Evolutionary conservation across 441 rosid species (phyloP), one percentile per base, ranked within the genome.

Genomic region (Populus hybrid): DNA sequence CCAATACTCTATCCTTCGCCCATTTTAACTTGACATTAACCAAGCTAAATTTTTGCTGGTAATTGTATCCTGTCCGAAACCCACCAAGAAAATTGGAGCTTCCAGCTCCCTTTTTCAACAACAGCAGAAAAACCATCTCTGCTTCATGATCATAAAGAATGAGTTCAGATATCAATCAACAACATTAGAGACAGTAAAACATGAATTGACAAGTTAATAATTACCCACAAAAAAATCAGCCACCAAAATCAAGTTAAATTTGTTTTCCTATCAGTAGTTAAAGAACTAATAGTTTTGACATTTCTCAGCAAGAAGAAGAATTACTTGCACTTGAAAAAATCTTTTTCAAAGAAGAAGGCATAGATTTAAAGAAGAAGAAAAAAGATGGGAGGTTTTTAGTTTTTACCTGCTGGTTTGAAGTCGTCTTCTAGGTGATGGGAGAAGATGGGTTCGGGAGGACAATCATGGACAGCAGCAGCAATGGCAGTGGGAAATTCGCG

Each of bases 11-110:
- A 81, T 94, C 97, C 83, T 94, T 94, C 10, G 76, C 97, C 98
- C 98, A 91, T 87, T 93, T 93, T 72, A 94, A 73, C 80, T 92
- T 94, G 0, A 94, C 90, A 72, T 94, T 92, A 69, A 94, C 97
- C 59, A 94, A 73, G 77, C 86, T 73, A 78, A 77, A 80, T 69
- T 67, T 86, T 80, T 92, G 97, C 76, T 86, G 88, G 84, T 85
- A 83, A 79, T 68, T 77, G 75, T 75, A 86, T 30, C 90, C 86
- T 76, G 24, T 63, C 38, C 76, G 87, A 66, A 77, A 83, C 74
- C 80, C 81, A 82, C 72, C 67, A 8, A 84, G 80, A 74, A 73
- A 73, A 26, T 57, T 68, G 66, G 76, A 80, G 35, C 69, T 35
- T 73, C 70, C 73, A 54, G 61, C n/a, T 66, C 38, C 68, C 69